Percentiles rank a stretch among this genome's conserved stretches.
phyloP scores from a whole-genome alignment of 2,329 filamentous ascomycete genomes.

The Dactylonectria macrodidyma region DNA sequence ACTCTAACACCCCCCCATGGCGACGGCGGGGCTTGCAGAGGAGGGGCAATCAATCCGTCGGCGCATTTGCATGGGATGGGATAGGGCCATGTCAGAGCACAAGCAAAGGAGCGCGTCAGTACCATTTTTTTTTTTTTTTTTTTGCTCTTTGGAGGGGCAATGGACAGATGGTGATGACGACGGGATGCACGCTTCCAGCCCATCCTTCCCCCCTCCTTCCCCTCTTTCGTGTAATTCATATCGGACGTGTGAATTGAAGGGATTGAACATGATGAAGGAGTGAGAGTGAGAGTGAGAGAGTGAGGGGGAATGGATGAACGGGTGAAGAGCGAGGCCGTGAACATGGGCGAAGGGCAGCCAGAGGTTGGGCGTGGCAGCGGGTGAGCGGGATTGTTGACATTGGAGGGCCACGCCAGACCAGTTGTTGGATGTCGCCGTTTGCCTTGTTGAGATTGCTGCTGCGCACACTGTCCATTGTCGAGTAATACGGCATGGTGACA shows the following conservation, averaged over 20 bases:
- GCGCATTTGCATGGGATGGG: slow-evolving; percentile 17
- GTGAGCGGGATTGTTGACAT: slow-evolving; percentile 26
- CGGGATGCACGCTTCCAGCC: neutral
- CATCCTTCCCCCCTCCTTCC: too few relatives aligned
- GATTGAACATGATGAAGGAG: neutral
- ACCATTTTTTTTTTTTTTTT: neutral
- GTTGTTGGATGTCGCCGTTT: slow-evolving; percentile 15
- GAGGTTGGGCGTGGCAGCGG: slow-evolving; percentile 10
- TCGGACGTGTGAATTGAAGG: neutral
- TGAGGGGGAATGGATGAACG: neutral
- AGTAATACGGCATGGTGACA: neutral
- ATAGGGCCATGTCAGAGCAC: slow-evolving; percentile 14
- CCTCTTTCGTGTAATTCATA: neutral
- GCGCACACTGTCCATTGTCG: slow-evolving; percentile 1
- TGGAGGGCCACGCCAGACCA: slow-evolving; percentile 11
- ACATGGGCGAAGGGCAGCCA: slow-evolving; percentile 25
- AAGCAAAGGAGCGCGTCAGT: neutral
- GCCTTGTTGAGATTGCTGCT: slow-evolving; percentile 20
- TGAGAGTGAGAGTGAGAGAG: too few relatives aligned
- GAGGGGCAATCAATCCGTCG: slow-evolving; percentile 34
- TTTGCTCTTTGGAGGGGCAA: neutral
- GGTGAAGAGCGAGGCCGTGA: slow-evolving; percentile 7
- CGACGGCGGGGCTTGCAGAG: slow-evolving; percentile 15
- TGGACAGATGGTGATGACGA: neutral
- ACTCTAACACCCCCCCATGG: neutral